Evolutionary conservation across 2,329 filamentous ascomycete species (phyloP).

Genomic region (Colletotrichum sp.): DNA sequence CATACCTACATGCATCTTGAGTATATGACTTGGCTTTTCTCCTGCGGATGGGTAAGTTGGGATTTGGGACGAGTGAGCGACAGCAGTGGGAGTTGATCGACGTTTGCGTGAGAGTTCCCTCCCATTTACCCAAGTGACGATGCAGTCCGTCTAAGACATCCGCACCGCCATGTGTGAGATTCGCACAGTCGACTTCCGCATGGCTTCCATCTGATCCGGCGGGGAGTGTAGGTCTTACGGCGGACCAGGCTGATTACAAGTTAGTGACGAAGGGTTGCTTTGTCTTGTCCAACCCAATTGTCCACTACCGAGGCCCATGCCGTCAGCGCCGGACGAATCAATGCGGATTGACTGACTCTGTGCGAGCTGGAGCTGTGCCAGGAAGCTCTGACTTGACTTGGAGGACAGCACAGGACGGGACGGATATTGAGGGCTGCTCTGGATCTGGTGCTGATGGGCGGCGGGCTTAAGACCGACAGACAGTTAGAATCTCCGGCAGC

Average conservation of each 20-base stretch:
- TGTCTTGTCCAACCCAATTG: background rate
- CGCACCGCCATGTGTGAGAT: background rate
- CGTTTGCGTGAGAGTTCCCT: background rate
- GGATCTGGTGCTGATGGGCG: background rate
- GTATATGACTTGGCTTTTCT: background rate
- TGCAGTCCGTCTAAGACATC: background rate
- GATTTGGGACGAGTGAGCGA: background rate
- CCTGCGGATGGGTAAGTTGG: background rate
- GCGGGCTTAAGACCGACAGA: conserved; percentile 17
- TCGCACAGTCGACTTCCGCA: background rate
- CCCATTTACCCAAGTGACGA: background rate
- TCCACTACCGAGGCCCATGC: background rate
- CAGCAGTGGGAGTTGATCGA: background rate
- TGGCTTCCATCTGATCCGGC: background rate
- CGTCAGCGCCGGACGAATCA: conserved; percentile 17
- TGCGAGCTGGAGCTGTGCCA: conserved; percentile 13
- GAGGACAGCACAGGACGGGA: background rate
- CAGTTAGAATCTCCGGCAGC: conserved; percentile 13
- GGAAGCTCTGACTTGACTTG: conserved; percentile 11
- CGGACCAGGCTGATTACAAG: background rate
- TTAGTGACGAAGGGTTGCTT: background rate
- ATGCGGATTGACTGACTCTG: conserved; percentile 14
- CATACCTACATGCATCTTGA: background rate
- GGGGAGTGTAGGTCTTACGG: background rate
- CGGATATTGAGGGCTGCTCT: background rate